A percentile compares a stretch with the other conserved stretches of the same genome.
Evolutionary conservation across 805 yeast species (phyloP).

Genomic region (Candida germanica): DNA sequence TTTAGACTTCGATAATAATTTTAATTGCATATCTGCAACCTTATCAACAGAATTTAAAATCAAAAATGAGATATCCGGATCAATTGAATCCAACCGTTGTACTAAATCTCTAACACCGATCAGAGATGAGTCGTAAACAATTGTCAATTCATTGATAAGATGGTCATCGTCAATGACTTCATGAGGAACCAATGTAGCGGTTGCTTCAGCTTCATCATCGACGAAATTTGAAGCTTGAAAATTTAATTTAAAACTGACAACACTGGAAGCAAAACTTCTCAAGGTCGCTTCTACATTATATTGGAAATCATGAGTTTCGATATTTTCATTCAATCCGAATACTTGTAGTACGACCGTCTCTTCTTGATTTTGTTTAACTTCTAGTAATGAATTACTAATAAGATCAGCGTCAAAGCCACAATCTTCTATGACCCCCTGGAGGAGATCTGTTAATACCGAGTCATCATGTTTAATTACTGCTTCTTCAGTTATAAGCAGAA

Average conservation of each 20-base stretch:
- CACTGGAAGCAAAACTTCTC: conserved; percentile 27
- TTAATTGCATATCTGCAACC: conserved; percentile 58
- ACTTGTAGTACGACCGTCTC: conserved; percentile 31
- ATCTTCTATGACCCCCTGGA: conserved; percentile 63
- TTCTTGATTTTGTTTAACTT: conserved; percentile 17
- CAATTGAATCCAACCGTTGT: conserved; percentile 41
- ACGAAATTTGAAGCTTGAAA: conserved; percentile 16
- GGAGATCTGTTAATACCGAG: conserved; percentile 27
- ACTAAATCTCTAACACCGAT: conserved; percentile 68
- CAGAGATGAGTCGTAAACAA: conserved; percentile 48
- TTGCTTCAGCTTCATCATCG: conserved; percentile 9
- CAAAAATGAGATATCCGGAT: conserved; percentile 52
- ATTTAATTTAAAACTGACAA: conserved; percentile 22
- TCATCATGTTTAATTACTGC: conserved; percentile 54
- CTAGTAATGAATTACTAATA: conserved; percentile 1
- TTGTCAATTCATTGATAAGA: conserved; percentile 30
- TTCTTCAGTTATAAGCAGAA: conserved; percentile 74
- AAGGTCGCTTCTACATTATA: conserved; percentile 41
- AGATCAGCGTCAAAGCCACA: conserved; percentile 37
- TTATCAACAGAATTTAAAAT: conserved; percentile 50
- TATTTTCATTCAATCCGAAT: conserved; percentile 26
- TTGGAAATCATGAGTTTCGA: conserved; percentile 28
- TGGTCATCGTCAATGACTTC: conserved; percentile 9
- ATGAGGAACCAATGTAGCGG: conserved; percentile 1
- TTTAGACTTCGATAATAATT: conserved; percentile 60